phyloP scores from a whole-genome alignment of 805 yeast genomes.

The Wickerhamiella occidentalis region DNA sequence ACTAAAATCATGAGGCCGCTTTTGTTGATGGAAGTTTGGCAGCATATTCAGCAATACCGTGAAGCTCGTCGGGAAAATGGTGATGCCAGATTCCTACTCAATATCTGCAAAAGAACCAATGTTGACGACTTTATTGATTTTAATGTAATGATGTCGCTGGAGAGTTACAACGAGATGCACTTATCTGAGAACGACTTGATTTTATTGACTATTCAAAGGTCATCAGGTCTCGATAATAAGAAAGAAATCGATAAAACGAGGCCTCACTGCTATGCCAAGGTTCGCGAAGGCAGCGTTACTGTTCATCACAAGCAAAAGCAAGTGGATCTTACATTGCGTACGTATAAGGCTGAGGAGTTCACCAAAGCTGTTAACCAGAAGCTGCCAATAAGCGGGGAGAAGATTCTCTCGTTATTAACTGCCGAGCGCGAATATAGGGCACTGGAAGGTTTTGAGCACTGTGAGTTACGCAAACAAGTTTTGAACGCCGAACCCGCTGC shows the following conservation, averaged over 20 bases:
- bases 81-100: constrained; percentile 49
- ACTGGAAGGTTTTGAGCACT: constrained; percentile 66
- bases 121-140: constrained; percentile 84
- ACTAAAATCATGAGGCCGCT: constrained; percentile 63
- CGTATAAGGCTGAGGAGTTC: constrained; percentile 38
- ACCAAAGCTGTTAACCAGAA: constrained; percentile 49
- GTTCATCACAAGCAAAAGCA: constrained; percentile 34
- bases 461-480: constrained; percentile 60
- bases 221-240: background rate
- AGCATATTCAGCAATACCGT: constrained; percentile 63
- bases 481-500: constrained; percentile 50
- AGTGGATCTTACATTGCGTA: constrained; percentile 65
- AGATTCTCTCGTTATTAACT: constrained; percentile 78
- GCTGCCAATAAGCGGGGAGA: constrained; percentile 51
- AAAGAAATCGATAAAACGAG: background rate
- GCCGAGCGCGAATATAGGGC: constrained; percentile 88
- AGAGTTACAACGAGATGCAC: constrained; percentile 38
- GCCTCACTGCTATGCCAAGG: constrained; percentile 64
- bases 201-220: constrained; percentile 39
- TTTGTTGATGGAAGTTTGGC: constrained; percentile 86
- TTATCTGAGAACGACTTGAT: constrained; percentile 67
- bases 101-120: constrained; percentile 68
- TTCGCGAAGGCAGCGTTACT: constrained; percentile 46
- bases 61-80: constrained; percentile 32
- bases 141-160: constrained; percentile 54